Conservation (phyloP, 441 rosid species). For the Populus trichocarpa region DNA sequence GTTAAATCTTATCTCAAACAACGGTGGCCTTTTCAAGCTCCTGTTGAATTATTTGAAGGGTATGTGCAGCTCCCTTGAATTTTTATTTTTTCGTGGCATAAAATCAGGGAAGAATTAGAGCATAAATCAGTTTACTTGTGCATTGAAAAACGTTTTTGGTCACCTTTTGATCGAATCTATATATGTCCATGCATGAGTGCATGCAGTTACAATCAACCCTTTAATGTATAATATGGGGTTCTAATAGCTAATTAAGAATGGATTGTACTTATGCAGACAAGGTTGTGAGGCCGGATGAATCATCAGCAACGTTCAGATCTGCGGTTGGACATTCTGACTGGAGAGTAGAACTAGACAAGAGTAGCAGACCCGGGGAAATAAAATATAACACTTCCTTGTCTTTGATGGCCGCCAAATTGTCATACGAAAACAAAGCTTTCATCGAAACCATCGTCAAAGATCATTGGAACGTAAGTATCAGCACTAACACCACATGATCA, state of each 20-base stretch:
- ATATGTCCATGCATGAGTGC: background rate
- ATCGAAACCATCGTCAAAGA: constrained; percentile 31
- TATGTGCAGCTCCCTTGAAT: background rate
- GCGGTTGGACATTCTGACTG: constrained; percentile 35
- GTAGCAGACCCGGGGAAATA: constrained; percentile 18
- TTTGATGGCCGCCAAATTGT: constrained; percentile 68
- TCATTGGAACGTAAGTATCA: constrained; percentile 45
- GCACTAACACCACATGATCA: background rate
- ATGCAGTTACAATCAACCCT: background rate
- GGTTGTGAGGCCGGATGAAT: constrained; percentile 36
- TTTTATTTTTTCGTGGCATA: background rate
- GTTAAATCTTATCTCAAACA: constrained; percentile 48
- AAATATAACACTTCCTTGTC: constrained; percentile 50
- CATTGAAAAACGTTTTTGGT: background rate
- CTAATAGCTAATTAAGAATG: background rate
- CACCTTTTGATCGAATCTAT: background rate
- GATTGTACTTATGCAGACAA: constrained; percentile 30
- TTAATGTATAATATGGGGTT: too few relatives aligned
- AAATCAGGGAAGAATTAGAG: background rate
- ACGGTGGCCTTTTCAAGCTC: constrained; percentile 47
- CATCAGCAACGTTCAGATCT: constrained; percentile 45
- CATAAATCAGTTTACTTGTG: background rate
- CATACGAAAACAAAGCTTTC: constrained; percentile 55
- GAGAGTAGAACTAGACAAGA: constrained; percentile 44
- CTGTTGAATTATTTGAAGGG: constrained; percentile 33